phyloP scores from a whole-genome alignment of 805 yeast species.

The Nadsonia fulvescens region DNA sequence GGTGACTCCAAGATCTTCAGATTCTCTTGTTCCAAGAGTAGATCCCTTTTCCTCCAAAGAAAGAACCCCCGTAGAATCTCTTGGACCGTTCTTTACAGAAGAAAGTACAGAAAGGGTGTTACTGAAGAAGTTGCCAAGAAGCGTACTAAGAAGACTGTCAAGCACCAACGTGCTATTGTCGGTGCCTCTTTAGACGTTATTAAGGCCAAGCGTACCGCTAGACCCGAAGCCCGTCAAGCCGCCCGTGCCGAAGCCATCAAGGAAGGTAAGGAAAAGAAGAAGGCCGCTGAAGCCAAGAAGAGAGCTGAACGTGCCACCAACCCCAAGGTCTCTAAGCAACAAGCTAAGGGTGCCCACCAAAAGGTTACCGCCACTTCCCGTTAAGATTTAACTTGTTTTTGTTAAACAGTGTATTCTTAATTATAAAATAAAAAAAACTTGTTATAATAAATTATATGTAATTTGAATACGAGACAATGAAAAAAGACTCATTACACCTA shows the following conservation, averaged over 20 bases:
- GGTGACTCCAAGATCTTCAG: slow-evolving; percentile 99
- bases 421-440: no score
- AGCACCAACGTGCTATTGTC: slow-evolving; percentile 97
- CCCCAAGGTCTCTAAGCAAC: slow-evolving; percentile 70
- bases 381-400: no score
- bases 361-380: slow-evolving; percentile 94
- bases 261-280: slow-evolving; percentile 32
- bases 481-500: no score
- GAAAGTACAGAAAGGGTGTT: slow-evolving; percentile 99
- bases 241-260: slow-evolving; percentile 81
- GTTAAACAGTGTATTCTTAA: no score
- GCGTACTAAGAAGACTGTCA: slow-evolving; percentile 93
- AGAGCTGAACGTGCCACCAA: slow-evolving; percentile 76
- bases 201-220: slow-evolving; percentile 89
- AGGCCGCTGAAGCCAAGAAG: slow-evolving; percentile 85
- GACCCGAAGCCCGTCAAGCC: slow-evolving; percentile 97
- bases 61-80: slow-evolving; percentile 99
- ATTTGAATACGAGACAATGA: no score
- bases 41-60: slow-evolving; percentile 97
- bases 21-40: slow-evolving; percentile 94
- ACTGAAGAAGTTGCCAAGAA: slow-evolving; percentile 96
- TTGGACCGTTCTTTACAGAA: slow-evolving; percentile 98
- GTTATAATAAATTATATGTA: no score
- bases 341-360: slow-evolving; percentile 95
- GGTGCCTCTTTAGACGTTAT: slow-evolving; percentile 98